phyloP scores from a whole-genome alignment of 108 stramenopile species.

The Mediolabrus comicus region DNA sequence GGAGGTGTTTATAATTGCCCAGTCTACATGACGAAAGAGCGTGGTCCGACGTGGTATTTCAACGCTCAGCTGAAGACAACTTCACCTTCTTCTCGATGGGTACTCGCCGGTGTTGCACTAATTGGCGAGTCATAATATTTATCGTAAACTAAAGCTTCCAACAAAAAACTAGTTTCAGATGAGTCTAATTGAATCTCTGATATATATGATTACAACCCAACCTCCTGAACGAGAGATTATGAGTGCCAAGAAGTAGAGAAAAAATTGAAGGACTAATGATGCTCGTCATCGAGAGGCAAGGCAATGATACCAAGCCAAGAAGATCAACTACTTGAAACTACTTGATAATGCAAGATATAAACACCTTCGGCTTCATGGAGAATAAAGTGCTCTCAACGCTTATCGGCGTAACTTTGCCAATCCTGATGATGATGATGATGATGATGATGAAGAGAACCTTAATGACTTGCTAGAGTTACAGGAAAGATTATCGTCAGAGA shows the following conservation, averaged over 20 bases:
- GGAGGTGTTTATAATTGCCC: slow-evolving; percentile 83
- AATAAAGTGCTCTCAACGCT: slow-evolving; percentile 74
- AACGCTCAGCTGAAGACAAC: slow-evolving; percentile 86
- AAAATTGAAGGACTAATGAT: neutral
- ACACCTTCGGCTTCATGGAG: slow-evolving; percentile 79
- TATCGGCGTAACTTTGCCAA: slow-evolving; percentile 57
- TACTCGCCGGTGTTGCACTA: slow-evolving; percentile 78
- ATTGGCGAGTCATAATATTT: slow-evolving; percentile 68
- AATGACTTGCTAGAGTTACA: slow-evolving; percentile 25
- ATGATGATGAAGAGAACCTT: slow-evolving; percentile 31
- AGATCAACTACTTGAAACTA: slow-evolving; percentile 74
- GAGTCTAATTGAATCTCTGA: too few relatives aligned
- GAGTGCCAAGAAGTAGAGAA: neutral
- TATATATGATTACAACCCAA: too few relatives aligned
- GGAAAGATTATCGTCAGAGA: slow-evolving; percentile 4
- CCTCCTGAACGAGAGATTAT: too few relatives aligned
- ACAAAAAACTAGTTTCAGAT: too few relatives aligned
- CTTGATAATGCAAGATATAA: slow-evolving; percentile 77
- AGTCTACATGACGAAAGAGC: slow-evolving; percentile 74
- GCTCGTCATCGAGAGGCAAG: slow-evolving; percentile 5
- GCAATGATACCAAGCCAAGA: neutral
- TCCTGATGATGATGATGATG: slow-evolving; percentile 41
- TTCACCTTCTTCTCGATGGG: slow-evolving; percentile 72
- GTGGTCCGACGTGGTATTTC: slow-evolving; percentile 87
- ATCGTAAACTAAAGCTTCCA: too few relatives aligned